Conservation (phyloP, 495 filamentous ascomycete species). For the Penicillium angulare region DNA sequence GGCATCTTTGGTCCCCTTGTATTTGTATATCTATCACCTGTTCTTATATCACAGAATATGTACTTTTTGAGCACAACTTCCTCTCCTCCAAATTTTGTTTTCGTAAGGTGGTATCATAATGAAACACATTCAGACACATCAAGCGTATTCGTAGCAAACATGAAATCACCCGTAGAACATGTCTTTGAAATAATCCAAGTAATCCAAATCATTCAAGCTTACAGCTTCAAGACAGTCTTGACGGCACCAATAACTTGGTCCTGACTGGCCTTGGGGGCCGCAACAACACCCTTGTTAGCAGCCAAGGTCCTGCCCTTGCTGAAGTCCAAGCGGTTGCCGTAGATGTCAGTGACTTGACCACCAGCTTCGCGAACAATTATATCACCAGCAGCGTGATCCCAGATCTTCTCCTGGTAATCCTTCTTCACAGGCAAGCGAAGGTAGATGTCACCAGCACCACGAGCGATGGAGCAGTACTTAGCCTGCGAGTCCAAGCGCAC, state of each 20-base stretch:
- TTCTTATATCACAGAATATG: constrained; percentile 25
- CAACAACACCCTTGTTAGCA: constrained; percentile 90
- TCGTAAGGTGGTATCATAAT: constrained; percentile 26
- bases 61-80: constrained; percentile 27
- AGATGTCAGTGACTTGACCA: constrained; percentile 83
- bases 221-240: constrained; percentile 67
- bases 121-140: constrained; percentile 30
- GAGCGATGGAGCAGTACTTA: constrained; percentile 95
- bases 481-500: constrained; percentile 97
- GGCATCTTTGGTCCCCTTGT: constrained; percentile 31
- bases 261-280: constrained; percentile 75
- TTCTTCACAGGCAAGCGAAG: constrained; percentile 78
- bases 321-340: constrained; percentile 80
- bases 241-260: constrained; percentile 76
- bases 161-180: neutral
- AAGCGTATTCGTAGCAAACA: constrained; percentile 30
- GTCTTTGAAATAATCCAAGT: neutral
- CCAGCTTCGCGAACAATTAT: constrained; percentile 93
- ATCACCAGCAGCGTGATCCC: constrained; percentile 98
- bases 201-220: constrained; percentile 21
- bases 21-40: constrained; percentile 36
- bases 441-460: constrained; percentile 93
- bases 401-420: constrained; percentile 98
- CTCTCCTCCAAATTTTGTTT: constrained; percentile 3
- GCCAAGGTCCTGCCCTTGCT: constrained; percentile 79